Evolutionary conservation across 2,329 filamentous ascomycete genomes (phyloP), one percentile per base, ranked within the genome.

Genomic region (Ophiostoma sp.): DNA sequence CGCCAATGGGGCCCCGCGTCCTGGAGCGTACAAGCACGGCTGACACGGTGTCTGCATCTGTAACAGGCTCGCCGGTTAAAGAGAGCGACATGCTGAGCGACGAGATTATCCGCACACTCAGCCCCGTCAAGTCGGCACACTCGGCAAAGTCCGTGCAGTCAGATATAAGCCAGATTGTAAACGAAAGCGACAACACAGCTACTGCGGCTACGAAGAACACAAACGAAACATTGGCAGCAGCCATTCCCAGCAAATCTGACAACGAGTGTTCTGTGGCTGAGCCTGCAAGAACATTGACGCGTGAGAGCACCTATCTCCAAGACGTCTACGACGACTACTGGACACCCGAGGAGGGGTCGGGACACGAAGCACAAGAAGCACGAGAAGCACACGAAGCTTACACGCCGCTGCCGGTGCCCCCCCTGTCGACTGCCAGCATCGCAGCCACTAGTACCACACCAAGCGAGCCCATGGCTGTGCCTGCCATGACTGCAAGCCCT

Each of bases 51-150:
- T 82, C 83, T 67, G 86, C 84, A 75, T 85, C 83, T 0, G 66
- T 60, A 1, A 82, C 83, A 11, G 82, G 83, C 8, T 80, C 84
- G 0, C 83, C 87, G 39, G 82, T 89, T 71, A 86, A 89, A 73
- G 90, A 93, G 75, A 93, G 86, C 75, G 91, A 94, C 73, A 83
- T 86, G 70, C 77, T 94, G 66, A 84, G 88, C 36, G 89, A 92
- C 71, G 91, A 94, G 75, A 94, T 94, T 69, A 87, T 92, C 69
- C 87, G 86, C 71, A 90, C 87, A 60, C 81, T 94, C 1, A 88
- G 84, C 69, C 84, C 88, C 0, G 76, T 81, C 15, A 79, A 79
- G 39, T 75, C 79, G 41, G 71, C 74, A 6, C 60, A 72, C 17
- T 48, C 44, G 20, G 44, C 41, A 44, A 13, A 44, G 4, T 44